Base-by-base conservation (phyloP, 2,329 filamentous ascomycete genomes). In the Ophiognomonia clavigignenti-juglandacearum region DNA sequence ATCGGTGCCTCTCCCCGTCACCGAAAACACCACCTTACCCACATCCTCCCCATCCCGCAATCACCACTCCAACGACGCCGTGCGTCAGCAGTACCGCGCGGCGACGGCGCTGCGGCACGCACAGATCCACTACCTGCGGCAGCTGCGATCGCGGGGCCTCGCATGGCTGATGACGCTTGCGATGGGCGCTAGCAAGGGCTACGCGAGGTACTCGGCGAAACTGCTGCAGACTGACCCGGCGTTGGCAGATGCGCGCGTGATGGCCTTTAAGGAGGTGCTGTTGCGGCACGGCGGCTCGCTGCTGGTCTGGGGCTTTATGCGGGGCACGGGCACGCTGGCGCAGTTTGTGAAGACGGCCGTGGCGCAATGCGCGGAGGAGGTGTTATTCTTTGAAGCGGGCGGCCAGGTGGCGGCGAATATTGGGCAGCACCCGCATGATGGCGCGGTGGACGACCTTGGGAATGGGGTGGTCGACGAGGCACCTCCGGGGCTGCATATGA, bases 191-290 rank as follows among this genome's bases (percentile, higher is more conserved):
- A 29, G 24, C 24, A 38, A 32, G 19, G 43, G 43, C 43, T 39
- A 24, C 20, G 35, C 20, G 4, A 35, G 43, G 19, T 47, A 50
- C 32, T 43, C 19, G 13, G 27, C 23, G 36, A 27, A 19, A 8
- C 22, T 43, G 20, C 31, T 36, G 23, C 23, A 47, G 16, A 43
- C 16, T 9, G 48, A 50, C 39, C 42, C 47, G 27, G 20, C 29
- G n/a, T 39, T 27, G 39, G 44, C 41, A 13, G 35, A 41, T 5
- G 29, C 38, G 39, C 47, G 47, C 20, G 26, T 51, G 11, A 24
- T 43, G 35, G 50, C 50, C 22, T 49, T 49, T 43, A 45, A 45
- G 27, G 50, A 52, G 27, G 32, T 43, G 34, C 38, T 52, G 27
- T 18, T 52, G 13, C 50, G 46, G 8, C 24, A 39, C n/a, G 50